These are phyloP conservation scores for Echria macrotheca DNA, from an alignment of 495 filamentous ascomycete genomes.

Conservation along the genomic window DNA sequence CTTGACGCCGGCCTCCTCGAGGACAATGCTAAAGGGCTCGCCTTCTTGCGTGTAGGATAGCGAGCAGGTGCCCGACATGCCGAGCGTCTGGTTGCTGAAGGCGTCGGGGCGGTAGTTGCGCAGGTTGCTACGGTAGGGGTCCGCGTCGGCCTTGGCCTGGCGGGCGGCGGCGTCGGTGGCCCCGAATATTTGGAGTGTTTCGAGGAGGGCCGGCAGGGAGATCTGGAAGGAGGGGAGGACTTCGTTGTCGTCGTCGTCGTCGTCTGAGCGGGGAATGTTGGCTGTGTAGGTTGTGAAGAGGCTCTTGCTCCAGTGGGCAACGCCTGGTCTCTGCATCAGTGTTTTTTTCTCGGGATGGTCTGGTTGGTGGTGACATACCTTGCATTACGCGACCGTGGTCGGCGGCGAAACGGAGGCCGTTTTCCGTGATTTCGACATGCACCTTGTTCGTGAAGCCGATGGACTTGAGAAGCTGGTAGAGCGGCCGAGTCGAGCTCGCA, in stretches of 20 bases:
- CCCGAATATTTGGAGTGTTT: constrained; percentile 91
- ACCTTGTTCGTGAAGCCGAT: constrained; percentile 76
- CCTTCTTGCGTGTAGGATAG: constrained; percentile 69
- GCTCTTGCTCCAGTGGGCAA: constrained; percentile 65
- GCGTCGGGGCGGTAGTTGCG: constrained; percentile 56
- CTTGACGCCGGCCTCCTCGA: constrained; percentile 79
- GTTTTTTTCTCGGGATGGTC: too few species aligned
- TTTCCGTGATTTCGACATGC: constrained; percentile 74
- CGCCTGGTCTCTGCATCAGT: too few species aligned
- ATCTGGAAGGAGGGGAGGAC: constrained; percentile 64
- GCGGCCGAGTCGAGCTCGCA: constrained; percentile 77
- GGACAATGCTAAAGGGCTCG: constrained; percentile 68
- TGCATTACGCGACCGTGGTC: constrained; percentile 84
- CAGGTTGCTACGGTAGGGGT: constrained; percentile 48
- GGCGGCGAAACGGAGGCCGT: constrained; percentile 79
- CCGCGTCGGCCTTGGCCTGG: constrained; percentile 47
- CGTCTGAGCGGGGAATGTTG: constrained; percentile 29
- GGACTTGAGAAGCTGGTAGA: constrained; percentile 85
- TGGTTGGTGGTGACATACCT: constrained; percentile 52
- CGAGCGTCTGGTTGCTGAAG: constrained; percentile 70
- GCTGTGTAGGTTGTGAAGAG: constrained; percentile 80
- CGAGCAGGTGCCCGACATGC: constrained; percentile 75
- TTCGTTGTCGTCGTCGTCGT: constrained; percentile 32
- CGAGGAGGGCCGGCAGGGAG: constrained; percentile 78
- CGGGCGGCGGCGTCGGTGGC: constrained; percentile 58